Percentiles rank a stretch among this genome's conserved stretches.
phyloP scores from a whole-genome alignment of 2,329 filamentous ascomycete genomes.

The Colletotrichum zoysiae region DNA sequence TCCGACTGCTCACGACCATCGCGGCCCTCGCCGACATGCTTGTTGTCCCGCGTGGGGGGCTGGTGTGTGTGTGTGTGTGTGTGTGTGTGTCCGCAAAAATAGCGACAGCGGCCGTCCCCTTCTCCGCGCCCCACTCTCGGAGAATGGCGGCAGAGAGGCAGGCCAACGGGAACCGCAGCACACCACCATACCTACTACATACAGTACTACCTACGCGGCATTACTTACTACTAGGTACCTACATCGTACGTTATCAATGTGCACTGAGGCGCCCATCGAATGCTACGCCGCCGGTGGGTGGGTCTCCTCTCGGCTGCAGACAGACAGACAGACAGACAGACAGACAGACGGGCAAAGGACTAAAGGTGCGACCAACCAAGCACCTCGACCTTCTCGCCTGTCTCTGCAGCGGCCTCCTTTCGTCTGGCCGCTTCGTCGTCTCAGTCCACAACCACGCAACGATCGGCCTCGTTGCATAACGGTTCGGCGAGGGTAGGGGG shows the following conservation, averaged over 20 bases:
- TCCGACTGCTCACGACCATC: conserved; percentile 9
- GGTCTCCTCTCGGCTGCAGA: conserved; percentile 1
- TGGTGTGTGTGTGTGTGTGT: neutral
- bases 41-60: conserved; percentile 35
- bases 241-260: neutral
- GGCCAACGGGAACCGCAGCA: conserved; percentile 19
- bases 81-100: conserved; percentile 22
- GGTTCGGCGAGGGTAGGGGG: conserved; percentile 30
- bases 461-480: conserved; percentile 26
- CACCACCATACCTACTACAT: conserved; percentile 6
- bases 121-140: conserved; percentile 31
- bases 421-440: conserved; percentile 9
- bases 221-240: too few relatives aligned
- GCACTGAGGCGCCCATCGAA: conserved; percentile 27
- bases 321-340: conserved; percentile 5
- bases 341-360: conserved; percentile 7
- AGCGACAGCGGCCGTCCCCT: conserved; percentile 31
- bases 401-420: conserved; percentile 15
- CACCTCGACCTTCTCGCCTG: conserved; percentile 10
- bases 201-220: too few relatives aligned
- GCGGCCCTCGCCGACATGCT: conserved; percentile 5
- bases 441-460: conserved; percentile 31
- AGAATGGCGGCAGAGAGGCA: conserved; percentile 15
- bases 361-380: conserved; percentile 14
- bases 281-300: conserved; percentile 28